These are phyloP conservation scores for Castanea crenata DNA, from an alignment of 306 rosid genomes.

Conservation along the genomic window DNA sequence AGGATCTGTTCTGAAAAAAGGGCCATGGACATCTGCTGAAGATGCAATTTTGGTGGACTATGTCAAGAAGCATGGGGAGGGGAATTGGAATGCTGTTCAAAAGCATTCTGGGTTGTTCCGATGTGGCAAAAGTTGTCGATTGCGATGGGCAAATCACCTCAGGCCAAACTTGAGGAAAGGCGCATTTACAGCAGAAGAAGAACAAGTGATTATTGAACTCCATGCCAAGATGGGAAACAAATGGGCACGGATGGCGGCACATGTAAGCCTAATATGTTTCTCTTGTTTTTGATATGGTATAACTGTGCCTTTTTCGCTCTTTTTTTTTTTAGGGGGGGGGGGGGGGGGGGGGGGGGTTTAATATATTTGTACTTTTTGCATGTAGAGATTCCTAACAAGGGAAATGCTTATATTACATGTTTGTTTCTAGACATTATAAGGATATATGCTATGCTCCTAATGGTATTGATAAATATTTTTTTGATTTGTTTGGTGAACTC, in stretches of 20 bases:
- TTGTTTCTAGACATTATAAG: background rate
- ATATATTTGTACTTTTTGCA: too few relatives aligned
- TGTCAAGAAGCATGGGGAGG: conserved; percentile 91
- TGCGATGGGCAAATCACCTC: conserved; percentile 97
- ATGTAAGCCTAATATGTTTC: conserved; percentile 55
- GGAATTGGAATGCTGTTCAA: conserved; percentile 99
- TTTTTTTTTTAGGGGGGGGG: background rate
- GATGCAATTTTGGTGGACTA: conserved; percentile 87
- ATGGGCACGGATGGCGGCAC: conserved; percentile 98
- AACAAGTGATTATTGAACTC: conserved; percentile 71
- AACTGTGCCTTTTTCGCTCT: background rate
- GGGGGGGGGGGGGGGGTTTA: too few relatives aligned
- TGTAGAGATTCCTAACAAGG: too few relatives aligned
- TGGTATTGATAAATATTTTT: too few relatives aligned
- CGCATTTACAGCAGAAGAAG: conserved; percentile 79
- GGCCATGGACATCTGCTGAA: conserved; percentile 94
- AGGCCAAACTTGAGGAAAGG: conserved; percentile 98
- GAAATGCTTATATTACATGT: background rate
- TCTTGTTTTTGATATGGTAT: conserved; percentile 9
- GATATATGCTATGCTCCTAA: background rate
- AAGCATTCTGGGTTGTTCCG: conserved; percentile 86
- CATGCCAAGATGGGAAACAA: conserved; percentile 92
- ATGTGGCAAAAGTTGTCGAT: conserved; percentile 96
- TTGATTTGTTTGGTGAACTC: background rate
- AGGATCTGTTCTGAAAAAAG: conserved; percentile 70